Base-by-base conservation (phyloP, 2,329 filamentous ascomycete species). In the Sclerotinia glacialis region DNA sequence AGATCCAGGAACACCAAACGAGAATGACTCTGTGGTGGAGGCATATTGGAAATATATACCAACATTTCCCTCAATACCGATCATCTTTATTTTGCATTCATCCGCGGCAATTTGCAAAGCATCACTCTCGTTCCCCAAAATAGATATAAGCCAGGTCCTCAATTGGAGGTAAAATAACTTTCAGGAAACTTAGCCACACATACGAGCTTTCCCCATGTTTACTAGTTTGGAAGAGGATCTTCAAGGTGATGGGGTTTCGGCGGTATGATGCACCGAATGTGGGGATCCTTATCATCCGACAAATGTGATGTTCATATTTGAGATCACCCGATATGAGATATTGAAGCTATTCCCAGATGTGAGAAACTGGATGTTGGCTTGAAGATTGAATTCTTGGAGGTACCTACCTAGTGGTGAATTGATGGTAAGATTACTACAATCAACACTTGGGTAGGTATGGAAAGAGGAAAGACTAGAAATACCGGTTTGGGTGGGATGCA, bases 91-190 rank as follows among this genome's bases (percentile, higher is more conserved):
- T 37, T 23, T n/a, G 60, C 34, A 53, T 31, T 37, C 12, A 55
- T 55, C 34, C 60, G 40, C 21, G 2, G 31, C 37, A 21, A n/a
- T 31, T 18, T n/a, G n/a, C n/a, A n/a, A n/a, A n/a, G n/a, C 61
- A 55, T 34, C 52, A 9, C 49, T 40, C 47, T 11, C 23, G 6
- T 16, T 16, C 12, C 3, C n/a, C 6, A 55, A 44, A n/a, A 23
- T n/a, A 64, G n/a, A 64, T 34, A 44, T 44, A 28, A 53, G 18
- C 40, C 40, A 28, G 52, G 40, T n/a, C 37, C 61, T 26, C 67
- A 16, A 71, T 71, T 71, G 69, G 69, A 71, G 69, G 69, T 28
- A 71, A 71, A 68, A 69, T 54, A 69, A 26, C 28, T 28, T 47
- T 59, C 56, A 60, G 65, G 54, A 53, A 69, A 54, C 12, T 34